phyloP scores from a whole-genome alignment of 257 asterid genomes.

The Fraxinus excelsior region DNA sequence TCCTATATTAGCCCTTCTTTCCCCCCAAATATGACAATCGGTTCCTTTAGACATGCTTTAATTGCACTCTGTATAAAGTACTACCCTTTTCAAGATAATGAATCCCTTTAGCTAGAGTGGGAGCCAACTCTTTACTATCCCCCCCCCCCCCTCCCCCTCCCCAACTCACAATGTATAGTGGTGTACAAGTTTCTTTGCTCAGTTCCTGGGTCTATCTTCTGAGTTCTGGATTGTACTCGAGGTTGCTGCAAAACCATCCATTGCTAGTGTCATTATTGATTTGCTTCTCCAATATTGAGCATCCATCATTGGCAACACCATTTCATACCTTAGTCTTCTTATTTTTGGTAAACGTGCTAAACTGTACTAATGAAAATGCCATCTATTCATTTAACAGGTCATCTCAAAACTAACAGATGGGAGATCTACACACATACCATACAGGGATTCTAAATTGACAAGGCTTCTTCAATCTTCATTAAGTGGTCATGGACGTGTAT shows the following conservation, averaged over 20 bases:
- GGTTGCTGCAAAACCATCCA: background rate
- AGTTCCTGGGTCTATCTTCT: background rate
- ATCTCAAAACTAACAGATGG: slow-evolving; percentile 94
- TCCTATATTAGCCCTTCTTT: background rate
- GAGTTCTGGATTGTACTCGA: background rate
- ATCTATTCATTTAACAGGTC: slow-evolving; percentile 60
- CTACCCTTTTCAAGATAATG: background rate
- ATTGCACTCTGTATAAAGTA: background rate
- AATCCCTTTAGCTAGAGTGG: background rate
- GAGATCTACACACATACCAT: slow-evolving; percentile 85
- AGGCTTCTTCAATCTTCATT: slow-evolving; percentile 97
- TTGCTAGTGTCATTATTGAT: slow-evolving; percentile 2
- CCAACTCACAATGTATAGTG: slow-evolving; percentile 2
- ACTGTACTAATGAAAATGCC: slow-evolving; percentile 30
- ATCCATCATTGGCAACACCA: slow-evolving; percentile 15
- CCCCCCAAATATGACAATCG: background rate
- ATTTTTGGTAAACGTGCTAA: slow-evolving; percentile 5
- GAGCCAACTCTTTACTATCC: background rate
- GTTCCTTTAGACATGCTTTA: background rate
- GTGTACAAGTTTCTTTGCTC: background rate
- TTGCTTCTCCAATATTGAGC: slow-evolving; percentile 12
- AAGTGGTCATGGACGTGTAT: slow-evolving; percentile 98
- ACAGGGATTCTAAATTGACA: slow-evolving; percentile 96
- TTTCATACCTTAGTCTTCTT: slow-evolving; percentile 15
- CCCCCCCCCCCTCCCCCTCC: slow-evolving; percentile 13